Evolutionary conservation across 345 rosid genomes (phyloP).

Genomic region (Pistacia atlantica): DNA sequence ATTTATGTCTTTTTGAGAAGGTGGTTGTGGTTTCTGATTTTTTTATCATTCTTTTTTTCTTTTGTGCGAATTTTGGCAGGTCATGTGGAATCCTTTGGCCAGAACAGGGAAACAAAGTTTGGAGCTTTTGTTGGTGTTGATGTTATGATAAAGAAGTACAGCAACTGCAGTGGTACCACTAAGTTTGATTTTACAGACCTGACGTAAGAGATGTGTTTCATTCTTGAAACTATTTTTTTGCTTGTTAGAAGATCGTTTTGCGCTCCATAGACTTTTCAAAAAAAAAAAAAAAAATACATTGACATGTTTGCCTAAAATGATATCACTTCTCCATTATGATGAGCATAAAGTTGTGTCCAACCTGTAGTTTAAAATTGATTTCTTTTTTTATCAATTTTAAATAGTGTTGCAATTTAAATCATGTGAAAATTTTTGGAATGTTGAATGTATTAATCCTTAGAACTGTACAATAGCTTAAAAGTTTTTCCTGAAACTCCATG

Average conservation of each 20-base stretch:
- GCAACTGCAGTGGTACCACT: constrained; percentile 25
- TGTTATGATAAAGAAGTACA: constrained; percentile 39
- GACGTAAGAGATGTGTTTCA: constrained; percentile 52
- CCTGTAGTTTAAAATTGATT: too few species aligned
- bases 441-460: neutral
- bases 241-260: constrained; percentile 1
- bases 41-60: neutral
- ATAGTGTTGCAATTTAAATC: neutral
- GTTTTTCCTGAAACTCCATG: neutral
- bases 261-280: neutral
- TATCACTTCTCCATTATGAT: neutral
- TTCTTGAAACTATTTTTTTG: neutral
- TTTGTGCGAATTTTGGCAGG: constrained; percentile 34
- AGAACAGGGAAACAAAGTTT: constrained; percentile 25
- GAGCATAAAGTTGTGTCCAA: neutral
- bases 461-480: neutral
- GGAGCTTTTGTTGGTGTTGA: constrained; percentile 28
- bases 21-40: neutral
- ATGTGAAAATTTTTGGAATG: neutral
- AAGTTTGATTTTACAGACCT: constrained; percentile 76
- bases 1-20: neutral
- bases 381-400: neutral
- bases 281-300: neutral
- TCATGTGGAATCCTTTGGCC: constrained; percentile 34
- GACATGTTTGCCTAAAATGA: neutral